A percentile compares a stretch with the other conserved stretches of the same genome.
These are phyloP conservation scores for Pleurotus salmoneostramineus DNA, from an alignment of 768 basidiomycete genomes.

Conservation along the genomic window DNA sequence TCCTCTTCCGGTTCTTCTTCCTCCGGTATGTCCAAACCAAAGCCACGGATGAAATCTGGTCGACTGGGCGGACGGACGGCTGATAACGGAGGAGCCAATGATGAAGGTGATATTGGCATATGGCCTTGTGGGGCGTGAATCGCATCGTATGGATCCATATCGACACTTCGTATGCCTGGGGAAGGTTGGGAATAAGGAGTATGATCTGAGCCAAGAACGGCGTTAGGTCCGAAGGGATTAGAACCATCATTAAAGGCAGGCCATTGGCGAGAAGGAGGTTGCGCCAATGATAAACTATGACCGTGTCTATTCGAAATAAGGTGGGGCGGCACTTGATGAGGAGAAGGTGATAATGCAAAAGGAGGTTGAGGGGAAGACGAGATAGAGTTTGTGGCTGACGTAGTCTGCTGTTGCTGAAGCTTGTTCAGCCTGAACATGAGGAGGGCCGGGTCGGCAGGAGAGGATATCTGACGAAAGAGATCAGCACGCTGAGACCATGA, in stretches of 20 bases:
- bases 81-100: conserved; percentile 27
- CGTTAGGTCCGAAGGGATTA: conserved; percentile 64
- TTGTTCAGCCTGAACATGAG: conserved; percentile 82
- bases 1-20: conserved; percentile 59
- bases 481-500: conserved; percentile 17
- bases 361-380: conserved; percentile 64
- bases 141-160: conserved; percentile 13
- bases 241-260: conserved; percentile 34
- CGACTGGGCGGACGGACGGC: conserved; percentile 47
- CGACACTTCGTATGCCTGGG: conserved; percentile 16
- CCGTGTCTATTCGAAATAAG: conserved; percentile 57
- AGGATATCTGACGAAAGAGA: conserved; percentile 62
- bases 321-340: conserved; percentile 28
- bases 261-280: conserved; percentile 42
- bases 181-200: conserved; percentile 16
- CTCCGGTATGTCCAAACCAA: conserved; percentile 76
- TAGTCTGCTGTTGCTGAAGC: conserved; percentile 68
- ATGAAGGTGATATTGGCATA: conserved; percentile 37
- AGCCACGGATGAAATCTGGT: conserved; percentile 75
- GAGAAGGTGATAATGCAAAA: conserved; percentile 48
- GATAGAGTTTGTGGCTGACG: conserved; percentile 47
- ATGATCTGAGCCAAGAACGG: conserved; percentile 51
- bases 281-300: conserved; percentile 71
- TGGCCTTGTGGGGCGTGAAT: conserved; percentile 57
- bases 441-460: conserved; percentile 84